Evolutionary conservation across 257 asterid genomes (phyloP), one percentile per base, ranked within the genome.

Genomic region (Agastache rugosa): DNA sequence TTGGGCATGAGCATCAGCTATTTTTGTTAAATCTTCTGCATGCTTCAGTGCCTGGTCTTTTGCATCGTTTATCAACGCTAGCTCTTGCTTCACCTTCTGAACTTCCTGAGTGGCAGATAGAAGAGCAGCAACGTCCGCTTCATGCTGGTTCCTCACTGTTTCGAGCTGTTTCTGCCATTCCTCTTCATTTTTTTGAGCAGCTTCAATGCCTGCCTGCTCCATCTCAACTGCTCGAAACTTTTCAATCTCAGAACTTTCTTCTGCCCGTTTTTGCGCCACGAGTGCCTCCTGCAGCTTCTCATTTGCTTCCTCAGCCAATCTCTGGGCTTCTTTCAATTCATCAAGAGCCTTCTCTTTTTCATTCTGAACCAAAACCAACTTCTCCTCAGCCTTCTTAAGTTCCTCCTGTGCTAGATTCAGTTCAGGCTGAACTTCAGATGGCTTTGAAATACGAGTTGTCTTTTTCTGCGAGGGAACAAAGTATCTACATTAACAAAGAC

Each of bases 131-230:
- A 85, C 88, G 72, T 92, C 98, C 60, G 69, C 23, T 25, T 91
- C 90, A 69, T 92, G 97, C 85, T 85, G 96, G 41, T 78, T 89
- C 79, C 88, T 86, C 80, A 90, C 88, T 61, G 84, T 82, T 79
- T 92, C 99, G 17, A 92, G 82, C 82, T 90, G 97, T 69, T 81
- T 88, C 85, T 79, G 72, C 93, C 96, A 85, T 79, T 95, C 96
- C 44, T 85, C 96, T 69, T 90, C 96, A 80, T 90, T 92, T 87
- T 77, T 89, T 79, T 89, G 93, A 75, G 88, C 81, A 35, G 92
- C 87, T 81, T 95, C 98, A 23, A 95, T 92, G 71, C 96, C 92
- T 16, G 91, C 91, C 78, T 95, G 97, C 79, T 94, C 97, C 91
- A 92, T 79, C 85, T 95, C 98, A 61, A 92, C 84, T 17, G 96